These are phyloP conservation scores for Geopyxis carbonaria DNA, from an alignment of 495 filamentous ascomycete species.

Conservation along the genomic window DNA sequence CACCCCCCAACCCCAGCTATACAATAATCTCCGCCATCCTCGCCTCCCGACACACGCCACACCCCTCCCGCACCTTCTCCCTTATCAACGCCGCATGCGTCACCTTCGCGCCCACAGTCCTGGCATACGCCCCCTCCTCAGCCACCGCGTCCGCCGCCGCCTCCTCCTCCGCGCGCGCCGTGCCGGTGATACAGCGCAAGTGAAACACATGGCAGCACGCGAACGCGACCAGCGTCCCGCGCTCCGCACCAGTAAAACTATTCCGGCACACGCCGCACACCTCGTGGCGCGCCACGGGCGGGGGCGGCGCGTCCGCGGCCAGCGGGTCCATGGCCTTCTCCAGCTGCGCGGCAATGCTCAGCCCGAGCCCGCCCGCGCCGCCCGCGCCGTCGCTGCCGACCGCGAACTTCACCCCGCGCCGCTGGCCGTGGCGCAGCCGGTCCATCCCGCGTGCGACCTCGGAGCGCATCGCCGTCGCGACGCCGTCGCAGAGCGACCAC, in stretches of 20 bases:
- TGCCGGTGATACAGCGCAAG: constrained; percentile 47
- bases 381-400: constrained; percentile 32
- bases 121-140: constrained; percentile 28
- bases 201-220: constrained; percentile 88
- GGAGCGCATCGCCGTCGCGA: constrained; percentile 65
- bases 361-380: constrained; percentile 6
- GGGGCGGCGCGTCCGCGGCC: too few species aligned
- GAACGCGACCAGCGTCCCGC: constrained; percentile 60
- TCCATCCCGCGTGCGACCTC: constrained; percentile 77
- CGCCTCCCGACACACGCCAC: constrained; percentile 27
- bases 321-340: constrained; percentile 11
- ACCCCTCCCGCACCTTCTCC: constrained; percentile 52
- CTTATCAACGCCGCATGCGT: constrained; percentile 65
- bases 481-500: constrained; percentile 73
- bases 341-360: constrained; percentile 5
- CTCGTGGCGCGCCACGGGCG: too few species aligned
- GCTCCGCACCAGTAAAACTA: constrained; percentile 13
- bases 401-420: constrained; percentile 76
- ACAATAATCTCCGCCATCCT: constrained; percentile 16
- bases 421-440: constrained; percentile 54
- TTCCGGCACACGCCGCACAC: constrained; percentile 21
- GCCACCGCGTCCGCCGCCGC: constrained; percentile 29
- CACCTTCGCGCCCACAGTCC: constrained; percentile 72
- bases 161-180: constrained; percentile 28
- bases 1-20: neutral